A percentile compares a stretch with the other conserved stretches of the same genome.
Conservation (phyloP, 495 filamentous ascomycete species). For the Terfezia claveryi region DNA sequence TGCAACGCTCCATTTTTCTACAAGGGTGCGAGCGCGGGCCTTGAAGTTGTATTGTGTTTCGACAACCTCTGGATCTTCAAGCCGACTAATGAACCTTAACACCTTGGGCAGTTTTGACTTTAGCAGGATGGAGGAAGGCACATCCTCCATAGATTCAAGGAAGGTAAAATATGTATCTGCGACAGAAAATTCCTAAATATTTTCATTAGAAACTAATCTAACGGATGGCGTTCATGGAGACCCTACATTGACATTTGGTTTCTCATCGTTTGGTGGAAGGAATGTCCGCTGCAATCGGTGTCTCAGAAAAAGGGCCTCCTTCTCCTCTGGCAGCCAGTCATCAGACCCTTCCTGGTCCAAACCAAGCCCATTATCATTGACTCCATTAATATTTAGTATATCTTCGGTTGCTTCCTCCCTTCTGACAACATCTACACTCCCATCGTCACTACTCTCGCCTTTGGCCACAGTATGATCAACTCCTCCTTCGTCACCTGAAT, state of each 20-base stretch:
- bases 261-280: neutral
- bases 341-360: constrained; percentile 10
- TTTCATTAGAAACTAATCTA: no score
- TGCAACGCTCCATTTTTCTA: neutral
- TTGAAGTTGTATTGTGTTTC: neutral
- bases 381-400: neutral
- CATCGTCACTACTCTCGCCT: neutral
- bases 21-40: neutral
- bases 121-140: neutral
- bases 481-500: neutral
- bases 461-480: neutral
- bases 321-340: neutral
- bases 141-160: neutral
- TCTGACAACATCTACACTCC: neutral
- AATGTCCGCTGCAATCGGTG: neutral
- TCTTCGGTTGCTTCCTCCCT: neutral
- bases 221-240: no score
- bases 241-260: neutral
- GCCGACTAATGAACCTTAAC: neutral
- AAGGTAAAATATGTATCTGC: neutral
- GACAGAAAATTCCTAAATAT: neutral
- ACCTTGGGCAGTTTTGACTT: neutral
- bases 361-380: constrained; percentile 3
- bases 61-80: neutral
- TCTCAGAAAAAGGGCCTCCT: neutral